Conservation (phyloP, 2,329 filamentous ascomycete species). For the Verticillium klebahnii region DNA sequence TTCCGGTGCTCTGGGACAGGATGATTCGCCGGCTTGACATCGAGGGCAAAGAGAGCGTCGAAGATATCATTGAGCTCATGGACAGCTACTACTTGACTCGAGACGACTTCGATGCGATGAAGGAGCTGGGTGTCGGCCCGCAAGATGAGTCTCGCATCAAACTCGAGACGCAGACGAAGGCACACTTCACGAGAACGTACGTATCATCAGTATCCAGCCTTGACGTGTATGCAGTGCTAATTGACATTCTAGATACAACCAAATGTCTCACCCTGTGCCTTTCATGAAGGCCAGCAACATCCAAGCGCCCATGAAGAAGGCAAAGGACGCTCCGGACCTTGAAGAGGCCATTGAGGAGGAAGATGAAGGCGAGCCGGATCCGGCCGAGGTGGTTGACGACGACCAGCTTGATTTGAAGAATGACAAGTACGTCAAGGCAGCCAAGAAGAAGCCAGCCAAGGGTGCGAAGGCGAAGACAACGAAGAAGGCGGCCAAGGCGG, state of each 20-base stretch:
- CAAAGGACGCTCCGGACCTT: slow-evolving; percentile 80
- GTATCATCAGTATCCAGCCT: slow-evolving; percentile 27
- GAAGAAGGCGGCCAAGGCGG: slow-evolving; percentile 31
- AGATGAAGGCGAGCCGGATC: slow-evolving; percentile 63
- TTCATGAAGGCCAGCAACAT: slow-evolving; percentile 92
- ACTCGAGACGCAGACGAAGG: slow-evolving; percentile 81
- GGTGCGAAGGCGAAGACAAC: slow-evolving; percentile 30
- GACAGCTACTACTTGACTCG: slow-evolving; percentile 93
- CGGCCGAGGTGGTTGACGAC: slow-evolving; percentile 61
- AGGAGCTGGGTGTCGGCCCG: slow-evolving; percentile 83
- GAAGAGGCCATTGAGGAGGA: slow-evolving; percentile 96
- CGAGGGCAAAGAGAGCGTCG: slow-evolving; percentile 78
- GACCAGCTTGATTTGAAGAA: slow-evolving; percentile 82
- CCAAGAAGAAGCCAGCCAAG: slow-evolving; percentile 63
- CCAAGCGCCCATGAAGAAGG: slow-evolving; percentile 63
- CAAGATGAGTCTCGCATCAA: slow-evolving; percentile 72
- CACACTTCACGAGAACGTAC: slow-evolving; percentile 83
- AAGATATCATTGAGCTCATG: slow-evolving; percentile 88
- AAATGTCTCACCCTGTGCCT: slow-evolving; percentile 76
- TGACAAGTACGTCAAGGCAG: slow-evolving; percentile 93
- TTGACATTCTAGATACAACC: slow-evolving; percentile 65
- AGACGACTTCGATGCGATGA: slow-evolving; percentile 89
- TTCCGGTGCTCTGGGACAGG: slow-evolving; percentile 82
- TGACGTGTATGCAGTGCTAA: background rate
- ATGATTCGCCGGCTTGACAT: slow-evolving; percentile 68